Percentiles rank a stretch among this genome's conserved stretches.
These are phyloP conservation scores for Vigna trinervia DNA, from an alignment of 306 rosid genomes.

Conservation along the genomic window DNA sequence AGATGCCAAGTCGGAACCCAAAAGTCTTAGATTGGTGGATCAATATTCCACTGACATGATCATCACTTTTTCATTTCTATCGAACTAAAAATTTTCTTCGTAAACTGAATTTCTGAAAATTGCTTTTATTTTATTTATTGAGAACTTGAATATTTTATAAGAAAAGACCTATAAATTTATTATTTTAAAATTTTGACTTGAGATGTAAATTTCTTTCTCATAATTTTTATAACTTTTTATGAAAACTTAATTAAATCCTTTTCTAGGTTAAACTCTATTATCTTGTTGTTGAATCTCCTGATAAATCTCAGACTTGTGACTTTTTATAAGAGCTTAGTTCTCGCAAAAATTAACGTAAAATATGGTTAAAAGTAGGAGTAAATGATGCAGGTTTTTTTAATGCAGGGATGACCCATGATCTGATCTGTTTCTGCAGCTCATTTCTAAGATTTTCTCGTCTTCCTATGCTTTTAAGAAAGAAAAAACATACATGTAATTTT, in stretches of 20 bases:
- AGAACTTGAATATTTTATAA: too few relatives aligned
- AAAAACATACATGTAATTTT: too few relatives aligned
- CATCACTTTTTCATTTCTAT: too few relatives aligned
- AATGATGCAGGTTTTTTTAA: background rate
- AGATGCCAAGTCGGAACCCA: background rate
- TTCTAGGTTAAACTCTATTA: too few relatives aligned
- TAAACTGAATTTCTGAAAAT: background rate
- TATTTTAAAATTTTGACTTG: too few relatives aligned
- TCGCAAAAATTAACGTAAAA: background rate
- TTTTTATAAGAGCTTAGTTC: background rate
- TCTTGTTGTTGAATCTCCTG: too few relatives aligned
- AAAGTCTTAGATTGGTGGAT: background rate
- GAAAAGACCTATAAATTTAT: too few relatives aligned
- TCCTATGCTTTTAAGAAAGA: background rate
- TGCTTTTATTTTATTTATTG: too few relatives aligned
- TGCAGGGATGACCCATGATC: conserved; percentile 17
- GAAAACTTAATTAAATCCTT: too few relatives aligned
- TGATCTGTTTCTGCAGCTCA: background rate
- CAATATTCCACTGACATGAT: background rate
- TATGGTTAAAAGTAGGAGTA: conserved; percentile 1
- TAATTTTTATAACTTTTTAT: too few relatives aligned
- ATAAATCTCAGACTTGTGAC: background rate
- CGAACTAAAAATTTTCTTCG: background rate
- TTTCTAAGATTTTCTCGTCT: background rate
- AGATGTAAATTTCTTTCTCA: too few relatives aligned